Conservation (phyloP, 1,284 basidiomycete genomes). For the Moesziomyces sp. region DNA sequence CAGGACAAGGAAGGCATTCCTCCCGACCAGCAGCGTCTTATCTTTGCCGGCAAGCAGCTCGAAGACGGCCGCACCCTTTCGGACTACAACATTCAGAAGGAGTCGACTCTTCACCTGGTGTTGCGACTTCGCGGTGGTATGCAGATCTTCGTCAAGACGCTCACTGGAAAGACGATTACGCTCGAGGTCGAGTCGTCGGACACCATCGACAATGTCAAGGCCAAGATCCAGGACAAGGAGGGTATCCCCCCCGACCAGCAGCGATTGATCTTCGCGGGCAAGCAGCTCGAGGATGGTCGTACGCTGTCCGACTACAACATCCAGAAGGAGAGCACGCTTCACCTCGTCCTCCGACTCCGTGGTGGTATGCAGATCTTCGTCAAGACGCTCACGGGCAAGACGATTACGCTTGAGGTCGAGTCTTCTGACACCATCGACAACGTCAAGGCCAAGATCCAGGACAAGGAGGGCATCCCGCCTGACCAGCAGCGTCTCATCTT, state of each 20-base stretch:
- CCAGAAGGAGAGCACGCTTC: constrained; percentile 98
- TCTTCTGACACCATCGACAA: constrained; percentile 93
- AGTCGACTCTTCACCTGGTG: constrained; percentile 62
- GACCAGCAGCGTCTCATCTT: constrained; percentile 71
- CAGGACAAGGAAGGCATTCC: constrained; percentile 68
- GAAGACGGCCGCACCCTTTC: constrained; percentile 70
- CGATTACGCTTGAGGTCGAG: constrained; percentile 93
- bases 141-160: constrained; percentile 59
- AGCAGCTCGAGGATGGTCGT: constrained; percentile 66
- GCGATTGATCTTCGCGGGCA: constrained; percentile 65
- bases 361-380: constrained; percentile 72
- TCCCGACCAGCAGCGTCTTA: constrained; percentile 70
- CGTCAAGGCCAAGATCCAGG: constrained; percentile 68
- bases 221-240: constrained; percentile 68
- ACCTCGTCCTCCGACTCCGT: constrained; percentile 88
- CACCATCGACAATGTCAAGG: constrained; percentile 75
- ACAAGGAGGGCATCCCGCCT: constrained; percentile 68
- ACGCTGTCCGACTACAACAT: constrained; percentile 75
- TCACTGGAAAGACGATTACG: constrained; percentile 69
- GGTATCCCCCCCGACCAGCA: constrained; percentile 67
- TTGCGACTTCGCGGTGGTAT: constrained; percentile 64
- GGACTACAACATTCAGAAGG: constrained; percentile 69
- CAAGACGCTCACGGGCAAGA: constrained; percentile 91
- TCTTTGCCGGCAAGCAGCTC: constrained; percentile 71
- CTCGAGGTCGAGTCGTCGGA: constrained; percentile 69